A percentile compares a stretch with the other conserved stretches of the same genome.
phyloP scores from a whole-genome alignment of 805 yeast genomes.

The Candida sakaeoensis region DNA sequence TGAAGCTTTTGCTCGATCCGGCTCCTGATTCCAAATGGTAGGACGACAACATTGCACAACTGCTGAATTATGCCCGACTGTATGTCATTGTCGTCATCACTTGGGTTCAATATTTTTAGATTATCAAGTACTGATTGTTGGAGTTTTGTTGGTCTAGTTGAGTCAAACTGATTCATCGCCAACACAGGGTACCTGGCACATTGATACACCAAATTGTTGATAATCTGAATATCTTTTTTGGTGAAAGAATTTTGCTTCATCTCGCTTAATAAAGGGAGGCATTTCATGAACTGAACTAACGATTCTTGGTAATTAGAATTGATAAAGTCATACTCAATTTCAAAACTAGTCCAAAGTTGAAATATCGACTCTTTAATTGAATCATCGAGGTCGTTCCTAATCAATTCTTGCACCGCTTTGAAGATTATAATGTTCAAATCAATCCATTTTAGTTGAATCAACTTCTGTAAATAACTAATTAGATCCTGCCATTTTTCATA shows the following conservation, averaged over 20 bases:
- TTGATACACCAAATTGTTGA: conserved; percentile 58
- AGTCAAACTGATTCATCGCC: conserved; percentile 55
- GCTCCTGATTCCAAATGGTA: conserved; percentile 61
- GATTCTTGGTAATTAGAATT: conserved; percentile 57
- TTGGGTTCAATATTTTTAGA: conserved; percentile 30
- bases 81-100: conserved; percentile 29
- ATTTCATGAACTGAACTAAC: conserved; percentile 49
- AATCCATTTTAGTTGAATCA: conserved; percentile 41
- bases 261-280: conserved; percentile 48
- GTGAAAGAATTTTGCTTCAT: conserved; percentile 31
- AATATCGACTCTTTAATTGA: conserved; percentile 38
- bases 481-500: conserved; percentile 54
- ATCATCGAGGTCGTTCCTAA: conserved; percentile 22
- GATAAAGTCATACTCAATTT: conserved; percentile 38
- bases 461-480: conserved; percentile 43
- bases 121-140: conserved; percentile 58
- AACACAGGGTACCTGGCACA: conserved; percentile 73
- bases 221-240: conserved; percentile 37
- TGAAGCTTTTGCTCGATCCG: conserved; percentile 52
- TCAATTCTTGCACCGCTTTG: conserved; percentile 46
- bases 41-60: conserved; percentile 46
- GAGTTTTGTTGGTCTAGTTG: conserved; percentile 48
- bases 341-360: conserved; percentile 46
- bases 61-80: conserved; percentile 50
- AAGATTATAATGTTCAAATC: conserved; percentile 56